Conservation (phyloP, 2,329 filamentous ascomycete species). For the Zopfia rhizophila region DNA sequence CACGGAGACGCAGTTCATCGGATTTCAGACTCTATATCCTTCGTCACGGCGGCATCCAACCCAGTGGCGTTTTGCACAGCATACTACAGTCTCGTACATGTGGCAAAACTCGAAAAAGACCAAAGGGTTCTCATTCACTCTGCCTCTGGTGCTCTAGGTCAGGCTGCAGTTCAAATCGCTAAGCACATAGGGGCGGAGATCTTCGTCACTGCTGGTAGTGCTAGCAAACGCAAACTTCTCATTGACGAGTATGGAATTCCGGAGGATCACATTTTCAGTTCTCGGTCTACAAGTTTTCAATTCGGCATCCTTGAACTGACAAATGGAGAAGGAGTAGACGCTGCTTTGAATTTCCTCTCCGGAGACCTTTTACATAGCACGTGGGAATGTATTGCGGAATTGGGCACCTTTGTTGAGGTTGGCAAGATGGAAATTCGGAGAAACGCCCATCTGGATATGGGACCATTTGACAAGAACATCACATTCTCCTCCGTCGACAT, state of each 20-base stretch:
- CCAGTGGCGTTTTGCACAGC: constrained; percentile 11
- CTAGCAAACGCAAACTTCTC: constrained; percentile 16
- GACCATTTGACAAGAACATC: constrained; percentile 11
- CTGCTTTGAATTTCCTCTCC: constrained; percentile 34
- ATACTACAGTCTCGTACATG: constrained; percentile 27
- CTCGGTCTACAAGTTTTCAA: constrained; percentile 30
- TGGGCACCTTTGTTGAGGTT: constrained; percentile 10
- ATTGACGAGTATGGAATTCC: constrained; percentile 16
- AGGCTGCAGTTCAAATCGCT: constrained; percentile 16
- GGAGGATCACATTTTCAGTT: constrained; percentile 36
- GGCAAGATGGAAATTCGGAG: constrained; percentile 6
- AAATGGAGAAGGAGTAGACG: constrained; percentile 35
- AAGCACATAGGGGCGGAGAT: constrained; percentile 22
- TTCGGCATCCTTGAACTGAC: constrained; percentile 30
- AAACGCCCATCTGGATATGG: constrained; percentile 20
- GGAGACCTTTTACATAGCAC: constrained; percentile 43
- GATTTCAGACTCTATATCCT: constrained; percentile 20
- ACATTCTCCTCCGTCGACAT: constrained; percentile 9
- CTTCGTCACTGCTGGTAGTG: constrained; percentile 17
- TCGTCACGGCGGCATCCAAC: constrained; percentile 26
- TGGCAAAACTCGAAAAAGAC: constrained; percentile 32
- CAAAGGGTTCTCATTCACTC: constrained; percentile 39
- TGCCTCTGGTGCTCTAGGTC: constrained; percentile 27
- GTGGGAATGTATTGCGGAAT: constrained; percentile 56
- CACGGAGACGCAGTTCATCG: constrained; percentile 3